Base-by-base conservation (phyloP, 306 rosid genomes). In the Prunus mira region DNA sequence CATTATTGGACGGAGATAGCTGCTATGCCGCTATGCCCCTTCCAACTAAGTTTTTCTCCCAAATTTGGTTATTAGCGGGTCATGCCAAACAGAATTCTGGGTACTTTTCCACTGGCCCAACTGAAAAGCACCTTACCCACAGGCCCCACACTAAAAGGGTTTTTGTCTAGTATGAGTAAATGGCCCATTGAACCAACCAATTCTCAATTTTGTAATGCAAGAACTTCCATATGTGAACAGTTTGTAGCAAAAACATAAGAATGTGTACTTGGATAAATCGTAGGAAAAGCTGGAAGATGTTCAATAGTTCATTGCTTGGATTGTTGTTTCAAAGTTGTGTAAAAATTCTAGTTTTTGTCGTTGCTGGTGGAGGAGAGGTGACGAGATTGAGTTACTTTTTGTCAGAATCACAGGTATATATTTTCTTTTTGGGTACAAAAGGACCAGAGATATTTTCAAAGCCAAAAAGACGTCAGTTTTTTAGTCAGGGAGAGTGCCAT, bases 311-410 rank as follows among this genome's bases (percentile, higher is more conserved):
- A 18, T 28, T 57, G 61, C 64, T 52, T 22, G 3, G 58, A 66
- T 58, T 52, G 1, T 20, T 62, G 47, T 75, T 22, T 14, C 47
- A 61, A 28, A 28, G 7, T 7, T 20, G 15, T 20, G 4, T 49
- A 61, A n/a, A 12, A 9, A 61, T 50, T 19, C 25, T 22, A 75
- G 38, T 25, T 63, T 63, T 15, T 30, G 45, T 63, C 13, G 19
- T 47, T 55, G 54, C n/a, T 73, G 15, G 25, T 17, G 24, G 14
- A 54, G 50, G 43, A 38, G 67, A 19, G 51, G 24, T 62, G 78
- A 80, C 49, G 38, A 19, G 47, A 63, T 38, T 83, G 66, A 67
- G 27, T 50, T 49, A 54, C 30, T 75, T 81, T 78, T 45, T 60
- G 69, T 25, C 15, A 46, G 69, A 47, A 11, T 34, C 17, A 61